Percentiles rank a stretch among this genome's conserved stretches.
These are phyloP conservation scores for Leccinum rimulosum DNA, from an alignment of 768 basidiomycete species.

Conservation along the genomic window DNA sequence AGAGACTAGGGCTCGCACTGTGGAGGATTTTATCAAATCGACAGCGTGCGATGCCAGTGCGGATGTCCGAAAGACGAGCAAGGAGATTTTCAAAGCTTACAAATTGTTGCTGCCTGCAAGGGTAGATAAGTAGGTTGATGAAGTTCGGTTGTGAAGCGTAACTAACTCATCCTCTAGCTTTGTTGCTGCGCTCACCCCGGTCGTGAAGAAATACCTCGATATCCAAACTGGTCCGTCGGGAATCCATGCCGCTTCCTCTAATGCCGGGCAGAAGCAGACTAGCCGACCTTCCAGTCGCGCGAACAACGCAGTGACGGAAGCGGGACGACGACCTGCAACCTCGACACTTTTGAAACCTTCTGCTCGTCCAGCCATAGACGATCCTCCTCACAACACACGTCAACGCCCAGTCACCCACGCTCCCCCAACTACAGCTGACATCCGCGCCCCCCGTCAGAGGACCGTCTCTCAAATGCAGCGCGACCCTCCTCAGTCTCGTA, in stretches of 20 bases:
- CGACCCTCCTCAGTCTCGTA: conserved; percentile 14
- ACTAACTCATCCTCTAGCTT: conserved; percentile 48
- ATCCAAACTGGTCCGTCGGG: conserved; percentile 28
- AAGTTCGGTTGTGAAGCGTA: conserved; percentile 1
- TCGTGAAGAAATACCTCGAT: conserved; percentile 72
- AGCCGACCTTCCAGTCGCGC: conserved; percentile 26
- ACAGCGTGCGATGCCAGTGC: conserved; percentile 73
- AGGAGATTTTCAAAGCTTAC: conserved; percentile 75
- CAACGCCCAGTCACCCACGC: conserved; percentile 8
- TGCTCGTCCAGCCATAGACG: conserved; percentile 3
- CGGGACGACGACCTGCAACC: conserved; percentile 8
- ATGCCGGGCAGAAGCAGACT: conserved; percentile 14
- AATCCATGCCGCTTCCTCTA: conserved; percentile 2
- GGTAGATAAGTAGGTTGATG: conserved; percentile 54
- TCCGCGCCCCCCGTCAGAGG: conserved; percentile 17
- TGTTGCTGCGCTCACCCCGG: conserved; percentile 68
- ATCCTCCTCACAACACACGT: neutral
- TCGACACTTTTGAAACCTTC: conserved; percentile 12
- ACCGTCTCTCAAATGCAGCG: conserved; percentile 20
- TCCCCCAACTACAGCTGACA: neutral
- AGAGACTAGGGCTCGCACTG: conserved; percentile 57
- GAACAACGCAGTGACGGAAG: conserved; percentile 14
- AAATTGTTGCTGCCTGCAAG: conserved; percentile 64
- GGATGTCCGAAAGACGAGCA: conserved; percentile 68
- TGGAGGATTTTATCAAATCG: conserved; percentile 67